Conservation (phyloP, 1,139 yeast species). For the Pneumocystis murina region DNA sequence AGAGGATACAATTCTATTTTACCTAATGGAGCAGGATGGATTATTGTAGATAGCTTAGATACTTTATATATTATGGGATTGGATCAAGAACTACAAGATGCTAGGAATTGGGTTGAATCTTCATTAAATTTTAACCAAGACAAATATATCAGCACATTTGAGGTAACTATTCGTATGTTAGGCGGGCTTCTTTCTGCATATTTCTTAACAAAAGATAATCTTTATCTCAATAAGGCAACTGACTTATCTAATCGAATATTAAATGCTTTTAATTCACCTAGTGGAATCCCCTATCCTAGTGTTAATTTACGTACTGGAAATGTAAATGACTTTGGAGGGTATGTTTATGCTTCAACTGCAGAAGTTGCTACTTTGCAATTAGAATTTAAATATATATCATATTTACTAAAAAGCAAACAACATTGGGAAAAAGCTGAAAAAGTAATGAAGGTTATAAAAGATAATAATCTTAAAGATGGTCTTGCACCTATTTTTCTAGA, state of each 20-base stretch:
- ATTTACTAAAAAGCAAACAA: conserved; percentile 59
- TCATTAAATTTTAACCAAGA: conserved; percentile 49
- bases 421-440: conserved; percentile 72
- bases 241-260: conserved; percentile 43
- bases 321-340: conserved; percentile 49
- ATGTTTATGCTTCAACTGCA: conserved; percentile 69
- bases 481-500: conserved; percentile 29
- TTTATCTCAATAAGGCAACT: conserved; percentile 64
- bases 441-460: conserved; percentile 47
- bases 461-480: conserved; percentile 51
- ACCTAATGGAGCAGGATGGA: conserved; percentile 81
- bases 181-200: conserved; percentile 82
- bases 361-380: conserved; percentile 80
- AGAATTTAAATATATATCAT: conserved; percentile 72
- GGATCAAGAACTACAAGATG: conserved; percentile 45
- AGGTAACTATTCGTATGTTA: conserved; percentile 83
- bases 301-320: conserved; percentile 33
- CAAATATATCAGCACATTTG: conserved; percentile 69
- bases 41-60: conserved; percentile 79
- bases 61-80: conserved; percentile 73
- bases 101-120: conserved; percentile 59
- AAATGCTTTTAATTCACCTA: conserved; percentile 18
- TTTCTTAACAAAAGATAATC: conserved; percentile 51
- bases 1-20: conserved; percentile 49
- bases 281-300: conserved; percentile 18